These are phyloP conservation scores for Aspergillus texensis DNA, from an alignment of 2,329 filamentous ascomycete species.

Conservation along the genomic window DNA sequence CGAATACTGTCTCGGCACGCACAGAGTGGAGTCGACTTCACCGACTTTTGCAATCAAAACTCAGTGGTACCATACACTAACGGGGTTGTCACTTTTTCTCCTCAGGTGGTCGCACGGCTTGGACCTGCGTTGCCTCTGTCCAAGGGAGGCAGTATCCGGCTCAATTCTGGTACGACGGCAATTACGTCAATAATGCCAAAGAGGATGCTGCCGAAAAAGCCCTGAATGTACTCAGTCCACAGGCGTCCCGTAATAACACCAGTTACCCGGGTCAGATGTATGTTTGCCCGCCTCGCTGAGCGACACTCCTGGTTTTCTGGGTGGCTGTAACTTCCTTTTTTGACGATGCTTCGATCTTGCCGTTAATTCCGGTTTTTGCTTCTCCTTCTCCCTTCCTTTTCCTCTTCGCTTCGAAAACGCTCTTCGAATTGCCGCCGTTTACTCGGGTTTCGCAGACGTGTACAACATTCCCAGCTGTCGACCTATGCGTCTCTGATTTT, in stretches of 20 bases:
- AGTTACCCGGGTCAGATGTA: slow-evolving; percentile 8
- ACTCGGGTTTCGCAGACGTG: slow-evolving; percentile 23
- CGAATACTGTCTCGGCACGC: slow-evolving; percentile 20
- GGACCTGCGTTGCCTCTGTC: slow-evolving; percentile 81
- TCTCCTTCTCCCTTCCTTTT: neutral
- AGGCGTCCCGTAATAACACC: neutral
- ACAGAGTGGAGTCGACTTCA: slow-evolving; percentile 36
- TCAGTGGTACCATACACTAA: slow-evolving; percentile 25
- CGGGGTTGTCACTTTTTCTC: slow-evolving; percentile 19
- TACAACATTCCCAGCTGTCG: slow-evolving; percentile 26
- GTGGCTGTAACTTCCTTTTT: slow-evolving; percentile 10
- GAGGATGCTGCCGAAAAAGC: slow-evolving; percentile 91
- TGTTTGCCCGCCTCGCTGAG: neutral
- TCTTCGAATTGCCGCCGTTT: slow-evolving; percentile 27
- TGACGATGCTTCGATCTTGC: slow-evolving; percentile 5
- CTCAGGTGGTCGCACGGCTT: slow-evolving; percentile 83
- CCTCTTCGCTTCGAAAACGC: slow-evolving; percentile 17
- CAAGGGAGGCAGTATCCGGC: slow-evolving; percentile 67
- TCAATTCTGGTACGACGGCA: slow-evolving; percentile 88
- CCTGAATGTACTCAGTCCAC: slow-evolving; percentile 34
- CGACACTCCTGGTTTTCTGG: slow-evolving; percentile 8
- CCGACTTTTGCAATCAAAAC: slow-evolving; percentile 36
- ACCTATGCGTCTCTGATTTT: slow-evolving; percentile 9
- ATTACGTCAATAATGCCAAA: slow-evolving; percentile 82
- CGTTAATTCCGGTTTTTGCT: slow-evolving; percentile 8